Evolutionary conservation across 371 early-diverging fungal species (phyloP), one percentile per base, ranked within the genome.

Genomic region (Hamiltosporidium tvaerminnensis): DNA sequence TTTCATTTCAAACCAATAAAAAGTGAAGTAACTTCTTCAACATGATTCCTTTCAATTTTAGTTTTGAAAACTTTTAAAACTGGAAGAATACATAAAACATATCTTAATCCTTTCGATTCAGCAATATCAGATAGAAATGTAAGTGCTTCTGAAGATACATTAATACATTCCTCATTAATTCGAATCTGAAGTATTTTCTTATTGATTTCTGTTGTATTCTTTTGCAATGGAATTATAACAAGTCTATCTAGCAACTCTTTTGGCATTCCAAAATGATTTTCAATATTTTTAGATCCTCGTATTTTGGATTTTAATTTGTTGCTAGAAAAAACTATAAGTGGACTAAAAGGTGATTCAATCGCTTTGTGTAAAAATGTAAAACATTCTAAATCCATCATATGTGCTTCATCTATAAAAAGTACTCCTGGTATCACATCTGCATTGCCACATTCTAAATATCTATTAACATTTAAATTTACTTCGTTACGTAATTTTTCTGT

Each of bases 401-500:
- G 93, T 34, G 92, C 91, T 78, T 96, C 95, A 70, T 95, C 92
- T 67, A 98, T 90, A 79, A 96, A 92, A 37, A 96, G 82, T 2
- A 91, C 91, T 34, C 96, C 96, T 5, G 92, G 91, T 1, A 92
- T 86, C 65, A 98, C 87, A 65, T 89, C 89, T 10, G 92, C 90
- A 74, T 95, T 96, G 66, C 92, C 93, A 77, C 95, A 93, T 74
- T 94, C 93, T 62, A 92, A 83, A 95, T 93, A 95, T 73, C 90
- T 92, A 10, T 86, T 85, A 23, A 98, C 87, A 76, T 90, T 91
- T 55, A 82, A 81, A 81, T 98, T 91, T 77, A 98, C 93, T 74
- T 92, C 91, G 61, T 94, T 93, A 65, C 95, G 83, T 12, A 92
- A 89, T 75, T 94, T 94, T 0, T 84, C 69, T 74, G 90, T 91